phyloP scores from a whole-genome alignment of 805 yeast genomes.

The Candida oleophila region DNA sequence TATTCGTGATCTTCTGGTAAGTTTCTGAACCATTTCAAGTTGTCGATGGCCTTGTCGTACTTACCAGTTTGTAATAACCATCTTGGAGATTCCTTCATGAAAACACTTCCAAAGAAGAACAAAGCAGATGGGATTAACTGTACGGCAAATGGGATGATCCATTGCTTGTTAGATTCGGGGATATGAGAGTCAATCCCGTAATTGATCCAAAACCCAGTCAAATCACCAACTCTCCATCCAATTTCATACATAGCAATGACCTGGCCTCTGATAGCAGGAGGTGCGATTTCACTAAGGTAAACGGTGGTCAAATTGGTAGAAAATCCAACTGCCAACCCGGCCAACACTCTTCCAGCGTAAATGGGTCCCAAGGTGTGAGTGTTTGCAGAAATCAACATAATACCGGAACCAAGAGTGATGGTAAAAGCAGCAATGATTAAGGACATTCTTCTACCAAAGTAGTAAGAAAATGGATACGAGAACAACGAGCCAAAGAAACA shows the following conservation, averaged over 20 bases:
- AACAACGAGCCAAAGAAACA: slow-evolving; percentile 39
- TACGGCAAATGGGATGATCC: slow-evolving; percentile 40
- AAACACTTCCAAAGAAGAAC: slow-evolving; percentile 29
- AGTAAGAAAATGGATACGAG: slow-evolving; percentile 35
- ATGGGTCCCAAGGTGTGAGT: slow-evolving; percentile 32
- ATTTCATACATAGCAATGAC: slow-evolving; percentile 32
- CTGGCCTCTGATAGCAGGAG: slow-evolving; percentile 36
- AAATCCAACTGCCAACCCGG: slow-evolving; percentile 36
- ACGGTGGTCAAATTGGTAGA: slow-evolving; percentile 38
- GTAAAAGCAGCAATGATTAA: slow-evolving; percentile 30
- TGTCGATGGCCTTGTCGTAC: slow-evolving; percentile 30
- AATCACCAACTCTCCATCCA: slow-evolving; percentile 40
- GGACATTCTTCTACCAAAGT: slow-evolving; percentile 31
- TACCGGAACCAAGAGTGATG: slow-evolving; percentile 35
- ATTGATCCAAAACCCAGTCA: slow-evolving; percentile 39
- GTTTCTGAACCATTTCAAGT: slow-evolving; percentile 34
- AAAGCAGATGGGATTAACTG: slow-evolving; percentile 37
- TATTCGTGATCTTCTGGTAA: slow-evolving; percentile 35
- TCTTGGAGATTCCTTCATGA: slow-evolving; percentile 36
- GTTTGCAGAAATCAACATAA: slow-evolving; percentile 32
- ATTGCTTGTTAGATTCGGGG: slow-evolving; percentile 24
- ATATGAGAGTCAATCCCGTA: slow-evolving; percentile 32
- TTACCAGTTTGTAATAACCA: slow-evolving; percentile 33
- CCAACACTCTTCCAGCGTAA: slow-evolving; percentile 36
- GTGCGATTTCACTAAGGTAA: slow-evolving; percentile 33